phyloP scores from a whole-genome alignment of 78 protist species.

The Polysphondylium violaceum region DNA sequence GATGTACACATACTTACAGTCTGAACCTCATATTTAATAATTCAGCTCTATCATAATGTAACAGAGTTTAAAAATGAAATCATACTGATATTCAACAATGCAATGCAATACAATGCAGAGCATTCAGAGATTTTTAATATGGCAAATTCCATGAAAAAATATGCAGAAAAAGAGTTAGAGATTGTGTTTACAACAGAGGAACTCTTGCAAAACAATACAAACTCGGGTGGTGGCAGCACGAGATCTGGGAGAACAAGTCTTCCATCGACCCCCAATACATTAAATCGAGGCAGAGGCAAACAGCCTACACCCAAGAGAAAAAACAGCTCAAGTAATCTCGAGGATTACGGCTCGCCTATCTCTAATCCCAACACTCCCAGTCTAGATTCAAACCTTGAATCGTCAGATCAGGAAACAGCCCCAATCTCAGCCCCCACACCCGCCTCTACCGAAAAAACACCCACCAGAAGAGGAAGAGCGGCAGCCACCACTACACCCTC shows the following conservation, averaged over 20 bases:
- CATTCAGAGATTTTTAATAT: slow-evolving; percentile 61
- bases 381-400: too few species aligned
- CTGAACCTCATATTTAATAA: too few species aligned
- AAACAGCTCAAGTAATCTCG: too few species aligned
- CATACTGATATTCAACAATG: slow-evolving; percentile 59
- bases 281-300: not conserved
- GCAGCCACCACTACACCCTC: too few species aligned
- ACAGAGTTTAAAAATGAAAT: slow-evolving; percentile 59
- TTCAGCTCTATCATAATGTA: slow-evolving; percentile 1
- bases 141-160: slow-evolving; percentile 50
- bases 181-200: slow-evolving; percentile 9
- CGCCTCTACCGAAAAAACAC: too few species aligned
- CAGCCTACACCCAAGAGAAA: too few species aligned
- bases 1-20: not conserved
- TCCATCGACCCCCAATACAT: not conserved
- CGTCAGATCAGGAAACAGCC: too few species aligned
- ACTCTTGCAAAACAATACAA: not conserved
- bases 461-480: too few species aligned
- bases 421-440: too few species aligned
- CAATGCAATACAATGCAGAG: slow-evolving; percentile 60
- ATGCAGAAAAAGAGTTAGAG: slow-evolving; percentile 77
- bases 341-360: too few species aligned
- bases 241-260: slow-evolving; percentile 6
- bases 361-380: too few species aligned
- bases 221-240: not conserved